Conservation (phyloP, 1,284 basidiomycete genomes). For the Trichosporon asahii region DNA sequence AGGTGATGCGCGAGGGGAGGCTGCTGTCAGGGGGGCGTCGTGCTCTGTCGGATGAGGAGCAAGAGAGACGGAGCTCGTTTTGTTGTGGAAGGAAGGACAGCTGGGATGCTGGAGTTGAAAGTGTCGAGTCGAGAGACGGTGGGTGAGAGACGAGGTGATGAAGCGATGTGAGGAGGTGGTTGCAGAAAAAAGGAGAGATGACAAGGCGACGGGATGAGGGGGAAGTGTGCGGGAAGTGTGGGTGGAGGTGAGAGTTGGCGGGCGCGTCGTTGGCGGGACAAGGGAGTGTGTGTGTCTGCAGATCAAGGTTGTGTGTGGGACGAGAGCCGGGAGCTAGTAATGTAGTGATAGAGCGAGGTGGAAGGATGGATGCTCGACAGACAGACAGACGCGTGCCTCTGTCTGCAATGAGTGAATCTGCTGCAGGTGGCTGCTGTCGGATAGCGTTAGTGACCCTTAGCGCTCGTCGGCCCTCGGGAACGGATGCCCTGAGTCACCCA, state of each 20-base stretch:
- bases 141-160: not conserved
- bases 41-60: not conserved
- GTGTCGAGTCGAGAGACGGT: not conserved
- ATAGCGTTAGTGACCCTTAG: not conserved
- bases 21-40: not conserved
- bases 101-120: not conserved
- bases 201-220: not conserved
- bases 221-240: not conserved
- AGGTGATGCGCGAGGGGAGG: not conserved
- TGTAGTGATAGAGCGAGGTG: too few relatives aligned
- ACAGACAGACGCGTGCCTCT: not conserved
- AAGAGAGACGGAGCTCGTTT: not conserved
- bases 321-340: too few relatives aligned
- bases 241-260: not conserved
- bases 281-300: not conserved
- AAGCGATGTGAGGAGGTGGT: not conserved
- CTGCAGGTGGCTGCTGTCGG: not conserved
- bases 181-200: not conserved
- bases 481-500: not conserved
- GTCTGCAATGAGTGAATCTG: not conserved
- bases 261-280: not conserved
- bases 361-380: not conserved
- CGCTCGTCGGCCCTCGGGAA: slow-evolving; percentile 1
- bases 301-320: not conserved
- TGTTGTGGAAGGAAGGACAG: not conserved